phyloP scores from a whole-genome alignment of 2,329 filamentous ascomycete genomes.

The Cladosporium austrohemisphaericum region DNA sequence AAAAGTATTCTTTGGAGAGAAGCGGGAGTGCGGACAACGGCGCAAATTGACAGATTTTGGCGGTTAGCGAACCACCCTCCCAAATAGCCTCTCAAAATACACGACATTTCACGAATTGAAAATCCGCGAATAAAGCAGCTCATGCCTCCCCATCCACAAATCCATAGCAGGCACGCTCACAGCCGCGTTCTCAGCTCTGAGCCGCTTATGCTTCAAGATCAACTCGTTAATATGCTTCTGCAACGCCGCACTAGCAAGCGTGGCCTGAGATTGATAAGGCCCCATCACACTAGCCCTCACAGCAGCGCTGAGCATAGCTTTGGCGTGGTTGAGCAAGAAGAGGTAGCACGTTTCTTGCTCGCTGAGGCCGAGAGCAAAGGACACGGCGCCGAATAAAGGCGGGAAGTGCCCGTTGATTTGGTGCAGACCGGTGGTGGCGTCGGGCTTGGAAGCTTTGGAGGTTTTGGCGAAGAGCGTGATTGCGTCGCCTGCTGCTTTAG shows the following conservation, averaged over 20 bases:
- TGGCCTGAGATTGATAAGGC: conserved; percentile 72
- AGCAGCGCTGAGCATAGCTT: conserved; percentile 71
- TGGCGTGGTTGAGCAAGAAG: conserved; percentile 72
- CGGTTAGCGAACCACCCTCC: no score
- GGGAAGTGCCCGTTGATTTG: conserved; percentile 59
- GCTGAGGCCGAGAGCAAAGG: conserved; percentile 57
- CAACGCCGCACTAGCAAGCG: conserved; percentile 61
- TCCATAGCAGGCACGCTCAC: conserved; percentile 76
- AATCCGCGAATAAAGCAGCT: conserved; percentile 78
- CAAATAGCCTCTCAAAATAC: not conserved
- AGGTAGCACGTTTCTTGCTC: conserved; percentile 66
- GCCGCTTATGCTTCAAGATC: conserved; percentile 45
- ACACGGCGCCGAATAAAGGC: conserved; percentile 67
- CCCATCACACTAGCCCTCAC: conserved; percentile 75
- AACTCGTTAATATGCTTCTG: conserved; percentile 56
- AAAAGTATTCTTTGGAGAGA: conserved; percentile 1
- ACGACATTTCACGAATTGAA: conserved; percentile 68
- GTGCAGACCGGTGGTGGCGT: conserved; percentile 18
- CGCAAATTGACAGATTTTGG: not conserved
- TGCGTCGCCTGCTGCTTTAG: conserved; percentile 6
- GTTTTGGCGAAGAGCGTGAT: conserved; percentile 22
- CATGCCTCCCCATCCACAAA: conserved; percentile 77
- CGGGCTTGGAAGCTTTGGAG: conserved; percentile 21
- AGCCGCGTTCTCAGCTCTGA: conserved; percentile 60
- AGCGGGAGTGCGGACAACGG: no score